Percentiles rank a stretch among this genome's conserved stretches.
phyloP scores from a whole-genome alignment of 495 filamentous ascomycete species.

The Friedmanniomyces simplex region DNA sequence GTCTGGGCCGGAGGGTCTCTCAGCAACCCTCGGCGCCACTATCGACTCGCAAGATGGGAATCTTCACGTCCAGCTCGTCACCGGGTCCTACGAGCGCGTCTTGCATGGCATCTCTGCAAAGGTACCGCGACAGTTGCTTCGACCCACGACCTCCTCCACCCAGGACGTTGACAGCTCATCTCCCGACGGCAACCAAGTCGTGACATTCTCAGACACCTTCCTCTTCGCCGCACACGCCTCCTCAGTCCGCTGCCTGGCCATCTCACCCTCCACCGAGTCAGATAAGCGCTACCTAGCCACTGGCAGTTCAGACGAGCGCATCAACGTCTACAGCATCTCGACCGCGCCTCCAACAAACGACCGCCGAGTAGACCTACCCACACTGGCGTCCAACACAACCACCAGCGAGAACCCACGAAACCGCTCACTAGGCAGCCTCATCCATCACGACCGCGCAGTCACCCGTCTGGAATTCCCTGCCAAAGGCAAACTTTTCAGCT shows the following conservation, averaged over 20 bases:
- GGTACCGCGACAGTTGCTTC: constrained; percentile 34
- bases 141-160: background rate
- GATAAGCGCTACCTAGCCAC: constrained; percentile 75
- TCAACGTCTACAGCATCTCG: constrained; percentile 89
- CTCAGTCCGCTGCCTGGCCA: constrained; percentile 76
- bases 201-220: constrained; percentile 84
- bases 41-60: background rate
- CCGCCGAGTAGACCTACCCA: constrained; percentile 14
- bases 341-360: constrained; percentile 46
- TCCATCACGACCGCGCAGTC: constrained; percentile 74
- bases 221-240: constrained; percentile 89
- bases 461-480: constrained; percentile 74
- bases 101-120: constrained; percentile 83
- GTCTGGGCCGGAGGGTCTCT: no score
- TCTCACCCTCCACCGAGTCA: constrained; percentile 63
- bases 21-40: no score
- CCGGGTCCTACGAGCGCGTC: constrained; percentile 88
- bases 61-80: constrained; percentile 69
- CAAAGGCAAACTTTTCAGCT: constrained; percentile 73
- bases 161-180: background rate
- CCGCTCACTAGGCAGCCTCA: constrained; percentile 72
- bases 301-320: constrained; percentile 81
- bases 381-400: constrained; percentile 48
- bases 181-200: constrained; percentile 27
- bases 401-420: constrained; percentile 69